Conservation (phyloP, 2,329 filamentous ascomycete genomes). For the Penicillium glabrum region DNA sequence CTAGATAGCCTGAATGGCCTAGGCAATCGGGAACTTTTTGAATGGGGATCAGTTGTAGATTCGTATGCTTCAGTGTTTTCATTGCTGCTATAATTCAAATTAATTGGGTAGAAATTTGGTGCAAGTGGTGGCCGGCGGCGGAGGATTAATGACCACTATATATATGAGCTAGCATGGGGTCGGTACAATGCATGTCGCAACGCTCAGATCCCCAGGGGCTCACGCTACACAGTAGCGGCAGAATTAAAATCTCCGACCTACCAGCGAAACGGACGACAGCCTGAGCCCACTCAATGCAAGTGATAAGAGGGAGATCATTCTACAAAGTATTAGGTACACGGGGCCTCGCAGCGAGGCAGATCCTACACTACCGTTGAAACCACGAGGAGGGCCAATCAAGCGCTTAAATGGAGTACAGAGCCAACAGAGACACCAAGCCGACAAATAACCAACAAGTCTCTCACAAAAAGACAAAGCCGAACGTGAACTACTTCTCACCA, state of each 20-base stretch:
- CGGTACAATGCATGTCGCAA: background rate
- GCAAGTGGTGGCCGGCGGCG: no score
- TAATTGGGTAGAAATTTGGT: no score
- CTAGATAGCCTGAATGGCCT: background rate
- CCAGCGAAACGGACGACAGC: background rate
- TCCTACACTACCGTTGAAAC: background rate
- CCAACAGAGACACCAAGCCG: background rate
- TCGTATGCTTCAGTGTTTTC: background rate
- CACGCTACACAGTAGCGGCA: background rate
- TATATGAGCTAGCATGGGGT: no score
- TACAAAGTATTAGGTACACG: background rate
- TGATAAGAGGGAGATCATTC: constrained; percentile 1
- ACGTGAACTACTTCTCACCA: background rate
- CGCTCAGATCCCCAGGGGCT: background rate
- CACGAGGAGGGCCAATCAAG: background rate
- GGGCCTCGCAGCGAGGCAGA: background rate
- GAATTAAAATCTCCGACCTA: background rate
- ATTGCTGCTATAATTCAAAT: background rate
- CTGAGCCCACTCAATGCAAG: constrained; percentile 2
- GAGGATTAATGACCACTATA: no score
- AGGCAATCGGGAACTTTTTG: background rate
- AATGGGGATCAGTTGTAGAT: background rate
- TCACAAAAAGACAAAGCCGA: background rate
- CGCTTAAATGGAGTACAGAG: background rate
- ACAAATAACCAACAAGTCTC: background rate